Evolutionary conservation across 2,329 filamentous ascomycete genomes (phyloP), one percentile per base, ranked within the genome.

Genomic region (Talaromyces sp.): DNA sequence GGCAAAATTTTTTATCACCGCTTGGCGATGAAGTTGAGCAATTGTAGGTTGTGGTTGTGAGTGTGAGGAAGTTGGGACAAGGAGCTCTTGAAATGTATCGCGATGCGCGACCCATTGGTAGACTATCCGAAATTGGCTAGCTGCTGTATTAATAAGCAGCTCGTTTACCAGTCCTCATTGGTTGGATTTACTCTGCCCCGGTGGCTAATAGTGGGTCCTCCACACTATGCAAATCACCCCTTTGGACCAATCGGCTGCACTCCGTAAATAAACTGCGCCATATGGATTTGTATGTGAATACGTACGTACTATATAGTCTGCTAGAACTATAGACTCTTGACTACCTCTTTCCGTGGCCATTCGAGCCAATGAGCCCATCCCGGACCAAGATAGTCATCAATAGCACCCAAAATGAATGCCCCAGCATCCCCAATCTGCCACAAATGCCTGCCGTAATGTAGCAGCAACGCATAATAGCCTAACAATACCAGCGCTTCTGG

Each of bases 381-480:
- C 5, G 49, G 29, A 19, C 58, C 63, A n/a, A 65, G 63, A 56
- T 61, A 61, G 36, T 65, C 63, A 19, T 27, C 19, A 29, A 65
- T 8, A 13, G 54, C 54, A 25, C 47, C n/a, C 15, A 65, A n/a
- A 11, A 65, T 65, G 49, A 61, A 65, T 11, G 40, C 7, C 15
- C 63, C 63, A 27, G 63, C 36, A 56, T 65, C 45, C 15, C 58
- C 54, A 45, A 65, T 43, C 58, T 65, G 63, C 63, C 63, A 65
- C 34, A 61, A 34, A n/a, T 19, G 17, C 25, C 58, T 65, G 7
- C 45, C 47, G 19, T 61, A 53, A 45, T 60, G 58, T 27, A 65
- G 36, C 19, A 65, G 49, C 58, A 61, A 15, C 8, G 63, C 47
- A 53, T 65, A 61, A 36, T 65, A 61, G 7, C 34, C 58, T 5